Evolutionary conservation across 2,329 filamentous ascomycete genomes (phyloP), one percentile per base, ranked within the genome.

Genomic region (Diaporthe vexans): DNA sequence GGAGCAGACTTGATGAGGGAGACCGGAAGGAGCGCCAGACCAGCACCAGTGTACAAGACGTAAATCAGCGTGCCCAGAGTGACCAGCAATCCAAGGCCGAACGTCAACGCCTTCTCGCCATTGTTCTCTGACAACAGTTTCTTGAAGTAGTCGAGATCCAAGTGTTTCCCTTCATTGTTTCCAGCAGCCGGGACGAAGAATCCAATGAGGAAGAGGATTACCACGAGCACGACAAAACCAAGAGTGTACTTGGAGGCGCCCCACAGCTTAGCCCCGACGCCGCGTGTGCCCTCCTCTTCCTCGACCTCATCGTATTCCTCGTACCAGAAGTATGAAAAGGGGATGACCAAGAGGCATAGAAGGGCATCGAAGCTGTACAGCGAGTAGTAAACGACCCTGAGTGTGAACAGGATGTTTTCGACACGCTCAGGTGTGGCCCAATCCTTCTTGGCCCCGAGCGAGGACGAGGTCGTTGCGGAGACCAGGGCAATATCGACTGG

Each of bases 291-390:
- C 75, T 94, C 91, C 79, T 97, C 94, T 46, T 93, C 89, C 76
- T 95, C 95, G 26, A 96, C 92, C 84, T 98, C 95, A 80, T 98
- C 96, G 78, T 97, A 97, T 83, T 98, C 97, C 83, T 99, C 97
- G 80, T 97, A 97, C 91, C 94, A 98, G 83, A 99, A 99, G 86
- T 99, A 99, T 63, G 95, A 93, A 81, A 99, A 99, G 0, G 97
- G 97, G 26, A 98, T 93, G 58, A 98, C 90, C 24, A 98, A 83
- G 59, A 99, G 87, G 81, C 97, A 99, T 15, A 99, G 90, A 8
- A 98, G 82, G 0, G 95, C 94, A 83, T 99, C 97, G 78, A 98
- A 86, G 79, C 94, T 97, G 86, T 98, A 99, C 0, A 99, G 89
- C 0, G 92, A 89, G 84, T 98, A 98, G 85, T 99, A 99, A 73